Percentiles rank a stretch among this genome's conserved stretches.
Evolutionary conservation across 75 land plant genomes (phyloP).

Genomic region (Sequoiadendron giganteum): DNA sequence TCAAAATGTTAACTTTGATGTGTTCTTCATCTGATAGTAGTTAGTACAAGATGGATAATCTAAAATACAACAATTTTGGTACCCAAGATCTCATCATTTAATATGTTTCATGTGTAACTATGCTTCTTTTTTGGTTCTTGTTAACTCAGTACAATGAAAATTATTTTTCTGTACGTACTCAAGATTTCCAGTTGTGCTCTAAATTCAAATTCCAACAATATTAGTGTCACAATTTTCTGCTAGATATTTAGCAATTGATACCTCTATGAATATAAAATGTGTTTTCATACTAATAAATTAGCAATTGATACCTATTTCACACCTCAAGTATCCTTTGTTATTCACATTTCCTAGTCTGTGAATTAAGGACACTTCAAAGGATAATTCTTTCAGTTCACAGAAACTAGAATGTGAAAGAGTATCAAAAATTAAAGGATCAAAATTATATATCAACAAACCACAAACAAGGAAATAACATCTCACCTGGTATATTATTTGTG

Average conservation of each 20-base stretch:
- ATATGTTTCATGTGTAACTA: background rate
- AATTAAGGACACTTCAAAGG: background rate
- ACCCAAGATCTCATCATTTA: background rate
- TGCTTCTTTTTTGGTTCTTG: background rate
- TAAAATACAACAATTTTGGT: background rate
- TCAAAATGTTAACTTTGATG: background rate
- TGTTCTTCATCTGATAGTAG: background rate
- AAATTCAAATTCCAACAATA: background rate
- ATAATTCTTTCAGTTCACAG: background rate
- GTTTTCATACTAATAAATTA: background rate
- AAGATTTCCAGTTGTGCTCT: background rate
- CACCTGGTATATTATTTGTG: slow-evolving; percentile 71
- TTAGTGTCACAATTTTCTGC: background rate
- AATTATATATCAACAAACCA: background rate
- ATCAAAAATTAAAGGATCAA: background rate
- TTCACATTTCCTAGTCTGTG: background rate
- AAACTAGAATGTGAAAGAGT: background rate
- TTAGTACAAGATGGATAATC: background rate
- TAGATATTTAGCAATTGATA: background rate
- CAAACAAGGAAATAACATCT: background rate
- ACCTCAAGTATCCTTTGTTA: background rate
- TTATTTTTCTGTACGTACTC: background rate
- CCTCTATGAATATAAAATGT: background rate
- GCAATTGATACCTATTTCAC: background rate
- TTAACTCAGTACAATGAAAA: background rate